Percentiles rank a stretch among this genome's conserved stretches.
Evolutionary conservation across 140 eudicot species (phyloP).

Genomic region (Senecio squalidus): DNA sequence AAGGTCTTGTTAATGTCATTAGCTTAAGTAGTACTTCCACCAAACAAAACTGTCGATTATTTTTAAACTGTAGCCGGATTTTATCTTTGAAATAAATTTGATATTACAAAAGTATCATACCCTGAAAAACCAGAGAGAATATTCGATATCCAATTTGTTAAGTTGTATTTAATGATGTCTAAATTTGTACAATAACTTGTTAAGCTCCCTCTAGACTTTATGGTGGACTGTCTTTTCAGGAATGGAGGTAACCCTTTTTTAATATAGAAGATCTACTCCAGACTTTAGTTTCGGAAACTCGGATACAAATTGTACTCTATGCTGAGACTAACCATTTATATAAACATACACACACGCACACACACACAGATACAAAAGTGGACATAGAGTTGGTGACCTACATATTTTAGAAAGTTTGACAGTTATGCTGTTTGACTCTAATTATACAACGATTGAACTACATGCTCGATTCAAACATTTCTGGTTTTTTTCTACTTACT

Average conservation of each 20-base stretch:
- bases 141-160: neutral
- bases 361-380: slow-evolving; percentile 8
- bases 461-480: slow-evolving; percentile 9
- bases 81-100: neutral
- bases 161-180: neutral
- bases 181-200: neutral
- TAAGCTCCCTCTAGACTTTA: neutral
- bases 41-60: neutral
- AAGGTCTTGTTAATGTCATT: neutral
- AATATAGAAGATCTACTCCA: neutral
- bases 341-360: slow-evolving; percentile 5
- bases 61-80: neutral
- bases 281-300: neutral
- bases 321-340: too few species aligned
- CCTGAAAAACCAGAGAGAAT: neutral
- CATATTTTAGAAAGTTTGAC: slow-evolving; percentile 4
- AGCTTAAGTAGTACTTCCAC: neutral
- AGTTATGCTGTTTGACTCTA: slow-evolving; percentile 9
- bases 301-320: neutral
- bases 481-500: slow-evolving; percentile 21
- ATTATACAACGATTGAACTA: slow-evolving; percentile 6
- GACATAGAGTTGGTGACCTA: slow-evolving; percentile 14
- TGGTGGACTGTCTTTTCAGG: neutral
- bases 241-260: neutral
- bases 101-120: neutral